These are phyloP conservation scores for Eragrostis tef DNA, from an alignment of 202 grass and related monocot species.

Conservation along the genomic window DNA sequence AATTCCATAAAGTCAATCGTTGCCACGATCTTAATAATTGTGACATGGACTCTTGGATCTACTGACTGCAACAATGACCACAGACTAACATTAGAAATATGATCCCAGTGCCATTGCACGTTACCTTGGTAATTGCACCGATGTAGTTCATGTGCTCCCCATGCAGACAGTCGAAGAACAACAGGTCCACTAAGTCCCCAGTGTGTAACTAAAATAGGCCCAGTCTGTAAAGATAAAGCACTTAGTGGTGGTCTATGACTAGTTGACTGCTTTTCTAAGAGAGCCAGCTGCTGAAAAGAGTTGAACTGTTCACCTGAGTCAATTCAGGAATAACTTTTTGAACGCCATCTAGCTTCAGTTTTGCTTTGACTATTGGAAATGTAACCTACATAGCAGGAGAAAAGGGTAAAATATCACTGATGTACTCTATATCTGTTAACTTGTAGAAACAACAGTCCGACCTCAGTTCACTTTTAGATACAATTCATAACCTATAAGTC, in stretches of 20 bases:
- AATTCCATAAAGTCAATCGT: not conserved
- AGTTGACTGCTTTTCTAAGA: not conserved
- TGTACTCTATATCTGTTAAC: not conserved
- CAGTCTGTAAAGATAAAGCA: conserved; percentile 56
- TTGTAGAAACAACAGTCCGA: not conserved
- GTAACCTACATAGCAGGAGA: conserved; percentile 59
- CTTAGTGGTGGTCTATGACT: conserved; percentile 17
- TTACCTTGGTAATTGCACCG: conserved; percentile 80
- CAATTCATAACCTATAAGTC: conserved; percentile 11
- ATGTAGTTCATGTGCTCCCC: conserved; percentile 86
- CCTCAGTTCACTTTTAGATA: not conserved
- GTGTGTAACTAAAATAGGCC: conserved; percentile 89
- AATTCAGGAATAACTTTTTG: conserved; percentile 64
- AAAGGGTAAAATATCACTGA: conserved; percentile 2
- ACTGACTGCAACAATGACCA: conserved; percentile 9
- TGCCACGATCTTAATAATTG: not conserved
- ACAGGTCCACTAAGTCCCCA: conserved; percentile 93
- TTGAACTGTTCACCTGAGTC: conserved; percentile 60
- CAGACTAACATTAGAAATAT: conserved; percentile 6
- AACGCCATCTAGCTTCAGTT: conserved; percentile 67
- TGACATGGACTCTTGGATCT: conserved; percentile 25
- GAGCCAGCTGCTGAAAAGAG: conserved; percentile 16
- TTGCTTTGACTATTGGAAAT: conserved; percentile 80
- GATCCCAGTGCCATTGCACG: not conserved
- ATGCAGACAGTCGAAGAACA: conserved; percentile 85